Evolutionary conservation across 2,329 filamentous ascomycete species (phyloP).

Genomic region (Grosmannia serpens): DNA sequence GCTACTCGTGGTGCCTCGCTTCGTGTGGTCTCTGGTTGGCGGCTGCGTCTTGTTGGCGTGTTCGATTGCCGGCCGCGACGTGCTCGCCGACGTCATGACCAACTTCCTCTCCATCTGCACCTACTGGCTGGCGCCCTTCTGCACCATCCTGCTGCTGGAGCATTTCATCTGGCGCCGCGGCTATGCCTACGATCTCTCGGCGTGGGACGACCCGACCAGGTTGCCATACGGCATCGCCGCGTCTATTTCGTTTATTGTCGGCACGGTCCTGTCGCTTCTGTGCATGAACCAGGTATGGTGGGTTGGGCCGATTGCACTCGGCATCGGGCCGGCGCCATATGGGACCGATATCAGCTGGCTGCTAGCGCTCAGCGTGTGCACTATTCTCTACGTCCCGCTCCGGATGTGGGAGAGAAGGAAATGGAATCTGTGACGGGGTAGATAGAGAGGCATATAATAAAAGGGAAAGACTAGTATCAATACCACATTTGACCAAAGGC

Average conservation of each 20-base stretch:
- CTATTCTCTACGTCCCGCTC: conserved; percentile 3
- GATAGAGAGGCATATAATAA: not conserved
- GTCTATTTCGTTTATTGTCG: conserved; percentile 2
- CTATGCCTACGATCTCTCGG: conserved; percentile 7
- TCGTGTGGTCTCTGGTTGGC: conserved; percentile 8
- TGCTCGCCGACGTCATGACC: conserved; percentile 9
- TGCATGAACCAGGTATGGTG: conserved; percentile 10
- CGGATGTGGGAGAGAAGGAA: conserved; percentile 4
- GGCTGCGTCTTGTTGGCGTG: conserved; percentile 5
- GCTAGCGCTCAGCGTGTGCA: not conserved
- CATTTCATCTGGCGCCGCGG: conserved; percentile 8
- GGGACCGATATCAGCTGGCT: conserved; percentile 9
- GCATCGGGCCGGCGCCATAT: conserved; percentile 1
- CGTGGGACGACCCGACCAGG: conserved; percentile 3
- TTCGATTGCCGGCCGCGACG: conserved; percentile 8
- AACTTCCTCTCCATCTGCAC: conserved; percentile 10
- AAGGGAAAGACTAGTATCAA: not conserved
- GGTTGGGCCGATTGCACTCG: conserved; percentile 6
- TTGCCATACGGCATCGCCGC: conserved; percentile 9
- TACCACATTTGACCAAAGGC: no score
- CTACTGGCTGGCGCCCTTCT: conserved; percentile 9
- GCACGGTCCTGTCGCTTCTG: conserved; percentile 6
- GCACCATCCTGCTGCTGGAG: conserved; percentile 8
- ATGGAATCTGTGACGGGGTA: not conserved
- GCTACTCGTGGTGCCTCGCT: conserved; percentile 7